phyloP scores from a whole-genome alignment of 2,329 filamentous ascomycete species.

The Botrytis pseudocinerea region DNA sequence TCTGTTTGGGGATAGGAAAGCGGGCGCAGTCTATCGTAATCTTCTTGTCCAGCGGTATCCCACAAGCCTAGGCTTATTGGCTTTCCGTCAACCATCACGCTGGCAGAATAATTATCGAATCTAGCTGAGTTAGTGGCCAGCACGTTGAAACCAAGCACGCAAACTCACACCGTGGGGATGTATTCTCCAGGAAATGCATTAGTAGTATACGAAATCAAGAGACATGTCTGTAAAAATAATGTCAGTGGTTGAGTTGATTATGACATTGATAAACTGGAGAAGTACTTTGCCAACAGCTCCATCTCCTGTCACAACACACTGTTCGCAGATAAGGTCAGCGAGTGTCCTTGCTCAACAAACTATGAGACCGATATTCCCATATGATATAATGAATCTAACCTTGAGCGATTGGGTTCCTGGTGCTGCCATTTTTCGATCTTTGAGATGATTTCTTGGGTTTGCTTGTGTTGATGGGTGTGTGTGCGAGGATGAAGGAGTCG shows the following conservation, averaged over 20 bases:
- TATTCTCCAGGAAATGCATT: slow-evolving; percentile 99
- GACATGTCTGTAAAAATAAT: slow-evolving; percentile 72
- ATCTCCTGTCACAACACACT: slow-evolving; percentile 99
- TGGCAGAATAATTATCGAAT: slow-evolving; percentile 98
- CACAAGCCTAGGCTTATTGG: slow-evolving; percentile 95
- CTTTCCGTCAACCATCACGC: slow-evolving; percentile 98
- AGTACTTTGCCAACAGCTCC: slow-evolving; percentile 97
- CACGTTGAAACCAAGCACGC: slow-evolving; percentile 1
- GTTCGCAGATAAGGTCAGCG: slow-evolving; percentile 22
- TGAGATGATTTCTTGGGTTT: background rate
- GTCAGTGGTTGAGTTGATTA: background rate
- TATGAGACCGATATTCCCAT: background rate
- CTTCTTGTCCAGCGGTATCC: slow-evolving; percentile 98
- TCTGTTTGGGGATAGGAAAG: slow-evolving; percentile 98
- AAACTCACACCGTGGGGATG: slow-evolving; percentile 88
- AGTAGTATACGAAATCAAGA: slow-evolving; percentile 98
- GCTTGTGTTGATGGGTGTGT: background rate
- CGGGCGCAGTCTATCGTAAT: slow-evolving; percentile 93
- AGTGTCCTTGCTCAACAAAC: slow-evolving; percentile 1
- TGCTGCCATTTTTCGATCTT: slow-evolving; percentile 12
- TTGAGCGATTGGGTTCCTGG: slow-evolving; percentile 24
- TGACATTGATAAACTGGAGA: background rate
- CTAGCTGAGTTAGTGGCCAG: slow-evolving; percentile 49
- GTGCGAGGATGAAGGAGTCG: background rate
- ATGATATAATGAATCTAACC: slow-evolving; percentile 18